phyloP scores from a whole-genome alignment of 371 early-diverging fungal genomes.

The Mucor sp. region DNA sequence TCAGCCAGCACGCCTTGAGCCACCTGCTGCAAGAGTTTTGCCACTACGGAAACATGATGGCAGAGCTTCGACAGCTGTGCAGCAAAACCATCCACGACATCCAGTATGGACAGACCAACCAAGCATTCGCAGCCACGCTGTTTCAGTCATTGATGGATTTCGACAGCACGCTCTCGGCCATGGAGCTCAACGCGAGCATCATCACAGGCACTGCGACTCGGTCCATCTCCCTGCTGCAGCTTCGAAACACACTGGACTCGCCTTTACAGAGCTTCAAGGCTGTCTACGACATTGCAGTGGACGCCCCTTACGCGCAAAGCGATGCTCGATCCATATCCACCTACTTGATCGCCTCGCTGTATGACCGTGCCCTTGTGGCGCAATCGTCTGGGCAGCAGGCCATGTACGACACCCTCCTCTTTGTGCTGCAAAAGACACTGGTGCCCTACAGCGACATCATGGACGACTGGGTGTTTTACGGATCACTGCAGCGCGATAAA shows the following conservation, averaged over 20 bases:
- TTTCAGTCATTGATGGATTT: constrained; percentile 25
- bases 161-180: constrained; percentile 22
- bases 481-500: constrained; percentile 29
- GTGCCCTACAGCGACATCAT: constrained; percentile 35
- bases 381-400: constrained; percentile 23
- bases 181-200: constrained; percentile 23
- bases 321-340: constrained; percentile 8
- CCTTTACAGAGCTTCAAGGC: constrained; percentile 15
- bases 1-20: constrained; percentile 20
- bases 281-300: constrained; percentile 12
- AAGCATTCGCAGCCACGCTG: constrained; percentile 38
- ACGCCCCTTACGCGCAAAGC: constrained; percentile 9
- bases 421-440: constrained; percentile 25
- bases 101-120: constrained; percentile 38
- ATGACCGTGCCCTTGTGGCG: constrained; percentile 19
- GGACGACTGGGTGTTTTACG: constrained; percentile 47
- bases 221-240: constrained; percentile 21
- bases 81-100: constrained; percentile 8
- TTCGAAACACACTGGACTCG: constrained; percentile 6
- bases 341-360: constrained; percentile 26
- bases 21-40: constrained; percentile 28
- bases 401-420: constrained; percentile 18
- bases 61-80: constrained; percentile 19
- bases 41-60: constrained; percentile 27
- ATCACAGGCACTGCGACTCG: constrained; percentile 8